These are phyloP conservation scores for Diaporthe amygdali DNA, from an alignment of 2,329 filamentous ascomycete genomes.

Conservation along the genomic window DNA sequence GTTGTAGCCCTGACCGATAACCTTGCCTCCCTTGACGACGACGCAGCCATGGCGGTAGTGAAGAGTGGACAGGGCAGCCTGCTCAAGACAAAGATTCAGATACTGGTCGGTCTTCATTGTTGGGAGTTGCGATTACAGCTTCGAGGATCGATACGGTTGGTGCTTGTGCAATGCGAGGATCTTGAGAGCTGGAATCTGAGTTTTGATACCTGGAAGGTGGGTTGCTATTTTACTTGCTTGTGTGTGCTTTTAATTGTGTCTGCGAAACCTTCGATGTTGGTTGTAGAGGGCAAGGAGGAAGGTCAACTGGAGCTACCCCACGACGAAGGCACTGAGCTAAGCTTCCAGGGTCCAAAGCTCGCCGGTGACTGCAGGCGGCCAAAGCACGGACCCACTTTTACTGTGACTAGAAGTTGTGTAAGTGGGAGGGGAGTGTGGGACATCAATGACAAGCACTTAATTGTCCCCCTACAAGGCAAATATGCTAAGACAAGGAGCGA, in stretches of 20 bases:
- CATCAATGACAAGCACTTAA: not conserved
- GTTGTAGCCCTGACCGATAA: constrained; percentile 58
- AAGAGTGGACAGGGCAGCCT: constrained; percentile 54
- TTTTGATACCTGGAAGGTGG: not conserved
- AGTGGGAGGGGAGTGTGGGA: not conserved
- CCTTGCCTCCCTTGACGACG: constrained; percentile 56
- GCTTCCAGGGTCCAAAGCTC: not conserved
- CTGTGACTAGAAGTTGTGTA: not conserved
- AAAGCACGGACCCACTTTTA: not conserved
- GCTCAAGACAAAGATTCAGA: constrained; percentile 55
- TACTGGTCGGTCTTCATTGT: constrained; percentile 44
- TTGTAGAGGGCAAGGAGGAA: not conserved
- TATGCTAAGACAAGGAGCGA: not conserved
- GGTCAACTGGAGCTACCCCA: not conserved
- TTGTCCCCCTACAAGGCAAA: not conserved
- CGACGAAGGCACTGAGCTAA: not conserved
- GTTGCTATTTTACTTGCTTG: not conserved
- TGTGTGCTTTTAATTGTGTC: not conserved
- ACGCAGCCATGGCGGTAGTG: constrained; percentile 52
- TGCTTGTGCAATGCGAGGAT: not conserved
- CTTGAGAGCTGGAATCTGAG: not conserved
- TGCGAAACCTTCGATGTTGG: not conserved
- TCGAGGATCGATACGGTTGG: not conserved
- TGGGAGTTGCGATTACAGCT: not conserved
- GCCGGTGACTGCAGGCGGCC: constrained; percentile 11